These are phyloP conservation scores for Neonectria sp. DNA, from an alignment of 2,329 filamentous ascomycete genomes.

Conservation along the genomic window DNA sequence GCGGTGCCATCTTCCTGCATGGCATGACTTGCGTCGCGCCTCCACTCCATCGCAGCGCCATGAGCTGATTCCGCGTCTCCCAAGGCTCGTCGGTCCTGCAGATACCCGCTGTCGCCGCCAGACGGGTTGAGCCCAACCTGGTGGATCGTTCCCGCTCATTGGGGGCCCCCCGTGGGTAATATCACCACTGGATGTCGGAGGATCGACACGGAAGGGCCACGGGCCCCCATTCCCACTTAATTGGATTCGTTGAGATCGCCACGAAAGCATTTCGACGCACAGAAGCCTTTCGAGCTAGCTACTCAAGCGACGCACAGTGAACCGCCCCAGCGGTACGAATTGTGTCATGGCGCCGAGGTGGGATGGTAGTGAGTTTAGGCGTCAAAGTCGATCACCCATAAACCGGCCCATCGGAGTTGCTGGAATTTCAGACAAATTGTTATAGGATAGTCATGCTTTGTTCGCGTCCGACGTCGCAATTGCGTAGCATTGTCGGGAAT, in stretches of 20 bases:
- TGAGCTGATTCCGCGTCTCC: conserved; percentile 43
- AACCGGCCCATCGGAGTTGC: conserved; percentile 25
- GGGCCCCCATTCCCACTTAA: conserved; percentile 28
- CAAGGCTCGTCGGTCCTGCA: conserved; percentile 33
- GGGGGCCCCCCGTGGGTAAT: conserved; percentile 37
- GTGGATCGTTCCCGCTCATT: conserved; percentile 45
- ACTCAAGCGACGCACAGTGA: conserved; percentile 38
- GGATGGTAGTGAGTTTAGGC: conserved; percentile 9
- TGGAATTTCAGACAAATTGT: conserved; percentile 13
- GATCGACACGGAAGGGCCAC: conserved; percentile 32
- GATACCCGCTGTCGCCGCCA: conserved; percentile 42
- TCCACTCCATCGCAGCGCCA: conserved; percentile 39
- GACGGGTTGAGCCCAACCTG: conserved; percentile 39
- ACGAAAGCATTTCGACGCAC: conserved; percentile 19
- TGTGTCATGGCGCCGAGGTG: conserved; percentile 37
- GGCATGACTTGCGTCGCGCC: conserved; percentile 42
- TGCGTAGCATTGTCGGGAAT: conserved; percentile 17
- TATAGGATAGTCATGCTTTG: too few species aligned
- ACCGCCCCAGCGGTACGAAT: conserved; percentile 44
- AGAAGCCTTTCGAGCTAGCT: conserved; percentile 37
- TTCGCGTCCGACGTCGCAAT: neutral
- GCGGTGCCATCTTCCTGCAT: conserved; percentile 35
- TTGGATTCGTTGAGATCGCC: conserved; percentile 30
- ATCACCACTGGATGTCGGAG: conserved; percentile 29
- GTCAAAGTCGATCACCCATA: conserved; percentile 11